Evolutionary conservation across 2,329 filamentous ascomycete genomes (phyloP).

Genomic region (Karstenula rhodostoma): DNA sequence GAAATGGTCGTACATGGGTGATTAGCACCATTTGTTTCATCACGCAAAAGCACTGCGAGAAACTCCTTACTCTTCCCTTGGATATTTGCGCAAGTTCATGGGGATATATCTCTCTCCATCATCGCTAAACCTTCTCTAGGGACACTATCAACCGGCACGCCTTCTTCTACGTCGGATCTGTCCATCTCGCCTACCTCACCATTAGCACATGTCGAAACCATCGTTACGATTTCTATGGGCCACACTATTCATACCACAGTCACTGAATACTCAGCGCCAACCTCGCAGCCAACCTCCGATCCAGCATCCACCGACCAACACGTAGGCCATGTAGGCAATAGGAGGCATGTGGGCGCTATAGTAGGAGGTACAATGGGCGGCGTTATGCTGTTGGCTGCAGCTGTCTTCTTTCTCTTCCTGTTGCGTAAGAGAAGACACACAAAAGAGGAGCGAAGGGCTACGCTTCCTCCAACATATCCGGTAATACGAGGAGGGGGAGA

Average conservation of each 20-base stretch:
- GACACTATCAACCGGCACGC: conserved; percentile 3
- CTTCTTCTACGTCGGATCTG: neutral
- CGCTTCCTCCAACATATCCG: conserved; percentile 32
- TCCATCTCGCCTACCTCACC: conserved; percentile 3
- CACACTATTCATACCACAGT: conserved; percentile 24
- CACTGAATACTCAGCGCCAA: conserved; percentile 7
- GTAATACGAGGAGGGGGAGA: conserved; percentile 28
- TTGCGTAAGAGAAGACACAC: conserved; percentile 21
- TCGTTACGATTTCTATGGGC: conserved; percentile 19
- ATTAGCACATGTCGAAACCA: conserved; percentile 17
- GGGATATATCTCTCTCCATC: neutral
- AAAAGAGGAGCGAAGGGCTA: conserved; percentile 32
- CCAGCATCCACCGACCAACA: neutral
- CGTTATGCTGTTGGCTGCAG: conserved; percentile 20
- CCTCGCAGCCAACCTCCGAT: neutral
- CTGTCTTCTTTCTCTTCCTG: conserved; percentile 21
- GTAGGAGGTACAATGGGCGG: conserved; percentile 35
- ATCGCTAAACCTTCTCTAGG: conserved; percentile 9
- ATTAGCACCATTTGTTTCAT: neutral
- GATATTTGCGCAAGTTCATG: neutral
- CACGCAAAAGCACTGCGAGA: neutral
- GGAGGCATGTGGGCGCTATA: conserved; percentile 27
- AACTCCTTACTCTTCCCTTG: neutral
- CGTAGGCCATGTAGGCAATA: neutral
- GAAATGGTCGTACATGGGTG: neutral